A percentile compares a stretch with the other conserved stretches of the same genome.
phyloP scores from a whole-genome alignment of 148 eudicot species.

The Mesembryanthemum crystallinum region DNA sequence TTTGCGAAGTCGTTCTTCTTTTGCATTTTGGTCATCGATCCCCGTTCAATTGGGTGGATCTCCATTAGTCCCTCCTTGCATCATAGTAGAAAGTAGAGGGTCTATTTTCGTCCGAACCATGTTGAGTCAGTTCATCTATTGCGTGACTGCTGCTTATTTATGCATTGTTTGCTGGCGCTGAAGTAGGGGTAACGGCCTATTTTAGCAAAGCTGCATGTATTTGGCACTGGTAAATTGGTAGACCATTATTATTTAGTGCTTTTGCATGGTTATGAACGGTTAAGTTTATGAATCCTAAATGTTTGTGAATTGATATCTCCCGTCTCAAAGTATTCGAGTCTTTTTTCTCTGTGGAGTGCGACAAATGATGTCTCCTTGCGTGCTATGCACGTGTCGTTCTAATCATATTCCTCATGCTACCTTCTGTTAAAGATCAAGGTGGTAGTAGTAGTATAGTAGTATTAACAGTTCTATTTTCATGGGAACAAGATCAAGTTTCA shows the following conservation, averaged over 20 bases:
- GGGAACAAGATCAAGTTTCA: no score
- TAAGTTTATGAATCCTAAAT: conserved; percentile 6
- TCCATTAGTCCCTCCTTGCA: neutral
- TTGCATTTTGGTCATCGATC: conserved; percentile 5
- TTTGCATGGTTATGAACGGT: conserved; percentile 2
- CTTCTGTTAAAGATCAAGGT: no score
- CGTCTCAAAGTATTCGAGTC: neutral
- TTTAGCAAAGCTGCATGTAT: conserved; percentile 17
- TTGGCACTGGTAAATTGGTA: conserved; percentile 13
- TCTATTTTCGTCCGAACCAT: neutral
- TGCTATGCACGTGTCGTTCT: no score
- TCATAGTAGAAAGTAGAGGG: neutral
- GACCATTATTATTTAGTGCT: conserved; percentile 12
- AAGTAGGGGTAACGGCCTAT: neutral
- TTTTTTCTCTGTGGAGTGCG: neutral
- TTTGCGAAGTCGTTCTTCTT: neutral
- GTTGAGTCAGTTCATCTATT: conserved; percentile 2
- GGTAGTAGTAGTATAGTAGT: no score
- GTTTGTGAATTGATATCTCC: neutral
- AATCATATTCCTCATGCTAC: no score
- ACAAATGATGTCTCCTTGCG: neutral
- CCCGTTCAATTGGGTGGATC: conserved; percentile 10
- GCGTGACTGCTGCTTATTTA: conserved; percentile 8
- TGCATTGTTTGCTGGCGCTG: conserved; percentile 15
- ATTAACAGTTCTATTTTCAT: no score